Evolutionary conservation across 176 grass and related monocot species (phyloP), one percentile per base, ranked within the genome.

Genomic region (Secale cereale): DNA sequence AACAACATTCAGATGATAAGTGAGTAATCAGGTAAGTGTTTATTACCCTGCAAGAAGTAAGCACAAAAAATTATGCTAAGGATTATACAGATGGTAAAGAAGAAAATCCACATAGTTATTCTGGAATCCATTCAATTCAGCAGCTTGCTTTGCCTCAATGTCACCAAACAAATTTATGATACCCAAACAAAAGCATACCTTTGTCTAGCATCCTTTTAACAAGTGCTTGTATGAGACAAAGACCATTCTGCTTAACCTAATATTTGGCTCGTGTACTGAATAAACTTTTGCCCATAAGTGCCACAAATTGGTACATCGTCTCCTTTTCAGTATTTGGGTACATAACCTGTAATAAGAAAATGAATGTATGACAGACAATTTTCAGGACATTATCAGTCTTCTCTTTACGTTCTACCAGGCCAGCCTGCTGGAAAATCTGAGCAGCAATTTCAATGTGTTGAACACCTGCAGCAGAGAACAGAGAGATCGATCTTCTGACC

Each of bases 181-280:
- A 89, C 9, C 95, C 91, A 85, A 93, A 87, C 64, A 95, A 79
- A 85, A 95, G 76, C 79, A 93, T 89, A 31, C 77, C 76, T 76
- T 85, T 88, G 46, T 93, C 66, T 40, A 93, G 28, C 93, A 98
- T 98, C 83, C 68, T 98, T 86, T 95, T 87, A 62, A 95, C 85
- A 67, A 98, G 85, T 41, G 83, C 76, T 23, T 80, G 83, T 70
- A 92, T 85, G 3, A 86, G 9, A 77, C 4, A 35, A 29, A 89
- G n/a, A 22, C 85, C 81, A 23, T 74, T 90, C 82, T 88, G 43
- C 83, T 98, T 95, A n/a, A 41, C 39, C 39, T 41, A 11, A 41
- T 41, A 41, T 41, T 41, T 41, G 10, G 39, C 10, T 41, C 39
- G 3, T 10, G 2, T 41, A 41, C 39, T 41, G 39, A 41, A 41